Percentiles rank a stretch among this genome's conserved stretches.
These are phyloP conservation scores for Colletotrichum echinochloae DNA, from an alignment of 2,329 filamentous ascomycete species.

Conservation along the genomic window DNA sequence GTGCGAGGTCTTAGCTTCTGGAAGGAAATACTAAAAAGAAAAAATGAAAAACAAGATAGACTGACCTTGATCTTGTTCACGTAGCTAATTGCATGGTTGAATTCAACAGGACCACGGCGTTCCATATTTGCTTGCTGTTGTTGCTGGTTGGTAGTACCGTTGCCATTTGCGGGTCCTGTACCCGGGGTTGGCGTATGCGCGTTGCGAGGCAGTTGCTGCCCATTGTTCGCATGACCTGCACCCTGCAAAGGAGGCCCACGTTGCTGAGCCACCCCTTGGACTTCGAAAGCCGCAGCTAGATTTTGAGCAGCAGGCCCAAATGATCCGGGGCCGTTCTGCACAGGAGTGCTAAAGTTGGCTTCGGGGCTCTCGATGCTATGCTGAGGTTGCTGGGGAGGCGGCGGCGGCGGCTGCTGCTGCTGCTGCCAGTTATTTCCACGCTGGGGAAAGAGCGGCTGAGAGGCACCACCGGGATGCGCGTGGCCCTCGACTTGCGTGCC, in stretches of 20 bases:
- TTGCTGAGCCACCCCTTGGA: conserved; percentile 48
- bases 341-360: conserved; percentile 69
- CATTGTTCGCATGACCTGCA: conserved; percentile 53
- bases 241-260: conserved; percentile 48
- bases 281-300: conserved; percentile 45
- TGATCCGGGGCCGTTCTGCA: conserved; percentile 61
- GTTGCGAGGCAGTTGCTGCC: conserved; percentile 63
- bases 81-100: conserved; percentile 99
- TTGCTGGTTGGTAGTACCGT: conserved; percentile 67
- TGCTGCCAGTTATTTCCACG: conserved; percentile 66
- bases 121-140: conserved; percentile 70
- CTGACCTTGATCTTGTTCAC: conserved; percentile 99
- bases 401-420: conserved; percentile 43
- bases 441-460: conserved; percentile 61
- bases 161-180: conserved; percentile 68
- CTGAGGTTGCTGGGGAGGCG: conserved; percentile 58
- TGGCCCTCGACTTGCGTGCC: conserved; percentile 60
- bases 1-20: conserved; percentile 20
- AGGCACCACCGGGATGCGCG: conserved; percentile 49
- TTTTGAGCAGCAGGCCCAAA: conserved; percentile 57
- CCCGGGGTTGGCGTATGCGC: conserved; percentile 71
- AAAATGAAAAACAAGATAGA: conserved; percentile 7
- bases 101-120: conserved; percentile 94
- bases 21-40: neutral
- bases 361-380: conserved; percentile 74